Evolutionary conservation across 2,329 filamentous ascomycete genomes (phyloP).

Genomic region (Aspergillus oerlinghausenensis): DNA sequence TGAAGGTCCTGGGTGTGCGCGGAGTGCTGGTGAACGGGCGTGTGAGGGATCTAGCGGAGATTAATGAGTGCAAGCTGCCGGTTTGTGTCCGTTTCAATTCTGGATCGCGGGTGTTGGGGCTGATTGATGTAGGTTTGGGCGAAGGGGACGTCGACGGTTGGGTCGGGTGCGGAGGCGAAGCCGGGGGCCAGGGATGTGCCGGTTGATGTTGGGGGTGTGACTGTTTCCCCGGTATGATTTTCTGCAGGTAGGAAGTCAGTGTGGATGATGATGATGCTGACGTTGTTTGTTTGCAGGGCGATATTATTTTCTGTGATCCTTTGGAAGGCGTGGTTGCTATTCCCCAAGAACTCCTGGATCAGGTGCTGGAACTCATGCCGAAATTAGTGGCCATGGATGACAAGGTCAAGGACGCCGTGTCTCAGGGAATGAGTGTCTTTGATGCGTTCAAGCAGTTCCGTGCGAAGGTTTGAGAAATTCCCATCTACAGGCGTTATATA

Average conservation of each 20-base stretch:
- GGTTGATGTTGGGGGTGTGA: slow-evolving; percentile 38
- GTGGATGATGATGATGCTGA: slow-evolving; percentile 1
- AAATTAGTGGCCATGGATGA: slow-evolving; percentile 51
- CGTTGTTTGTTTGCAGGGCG: slow-evolving; percentile 42
- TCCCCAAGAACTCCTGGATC: slow-evolving; percentile 55
- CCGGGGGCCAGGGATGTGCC: slow-evolving; percentile 38
- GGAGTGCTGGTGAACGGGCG: slow-evolving; percentile 65
- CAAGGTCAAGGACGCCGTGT: slow-evolving; percentile 61
- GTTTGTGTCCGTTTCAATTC: slow-evolving; percentile 29
- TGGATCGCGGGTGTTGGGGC: slow-evolving; percentile 5
- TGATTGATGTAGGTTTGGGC: slow-evolving; percentile 38
- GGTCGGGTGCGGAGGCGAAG: slow-evolving; percentile 42
- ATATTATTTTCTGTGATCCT: slow-evolving; percentile 66
- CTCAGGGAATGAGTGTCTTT: slow-evolving; percentile 56
- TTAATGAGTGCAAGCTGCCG: slow-evolving; percentile 53
- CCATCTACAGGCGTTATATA: neutral
- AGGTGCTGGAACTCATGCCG: slow-evolving; percentile 59
- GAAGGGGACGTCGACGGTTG: slow-evolving; percentile 40
- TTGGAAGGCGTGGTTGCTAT: slow-evolving; percentile 67
- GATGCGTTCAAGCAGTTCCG: slow-evolving; percentile 63
- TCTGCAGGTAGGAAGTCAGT: neutral
- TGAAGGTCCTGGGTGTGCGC: slow-evolving; percentile 57
- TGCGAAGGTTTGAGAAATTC: slow-evolving; percentile 10
- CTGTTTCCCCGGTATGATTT: slow-evolving; percentile 36
- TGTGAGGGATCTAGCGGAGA: slow-evolving; percentile 61